Evolutionary conservation across 2,329 filamentous ascomycete species (phyloP).

Genomic region (Xylaria sp.): DNA sequence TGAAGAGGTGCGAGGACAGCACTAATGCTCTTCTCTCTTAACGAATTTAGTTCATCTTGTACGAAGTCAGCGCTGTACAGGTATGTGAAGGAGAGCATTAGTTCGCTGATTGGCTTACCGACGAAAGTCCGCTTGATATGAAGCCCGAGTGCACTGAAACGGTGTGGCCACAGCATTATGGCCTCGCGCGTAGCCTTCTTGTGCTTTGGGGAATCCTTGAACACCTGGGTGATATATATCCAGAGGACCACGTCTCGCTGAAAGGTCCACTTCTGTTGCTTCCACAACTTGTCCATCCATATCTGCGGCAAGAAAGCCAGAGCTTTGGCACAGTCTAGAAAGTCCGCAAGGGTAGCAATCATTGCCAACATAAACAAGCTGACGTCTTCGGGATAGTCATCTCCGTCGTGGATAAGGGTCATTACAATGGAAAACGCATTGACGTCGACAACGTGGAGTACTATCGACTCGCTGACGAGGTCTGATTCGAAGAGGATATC

Average conservation of each 20-base stretch:
- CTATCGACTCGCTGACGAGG: no score
- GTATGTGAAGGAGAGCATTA: not conserved
- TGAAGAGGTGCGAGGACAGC: not conserved
- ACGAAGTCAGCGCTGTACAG: not conserved
- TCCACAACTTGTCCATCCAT: not conserved
- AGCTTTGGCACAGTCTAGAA: not conserved
- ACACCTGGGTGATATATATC: not conserved
- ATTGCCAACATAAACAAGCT: slow-evolving; percentile 1
- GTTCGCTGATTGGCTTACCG: not conserved
- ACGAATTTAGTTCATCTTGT: not conserved
- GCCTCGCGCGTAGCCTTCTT: not conserved
- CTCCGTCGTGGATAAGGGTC: not conserved
- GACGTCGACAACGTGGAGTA: not conserved
- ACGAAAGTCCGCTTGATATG: not conserved
- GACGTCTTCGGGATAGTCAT: not conserved
- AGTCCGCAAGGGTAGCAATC: not conserved
- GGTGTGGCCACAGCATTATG: not conserved
- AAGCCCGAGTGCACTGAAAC: not conserved
- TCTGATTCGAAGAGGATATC: no score
- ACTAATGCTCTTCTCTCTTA: not conserved
- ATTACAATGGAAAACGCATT: slow-evolving; percentile 8
- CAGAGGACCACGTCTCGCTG: not conserved
- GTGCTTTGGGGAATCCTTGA: slow-evolving; percentile 2
- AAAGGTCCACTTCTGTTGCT: not conserved
- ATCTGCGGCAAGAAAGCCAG: not conserved